Evolutionary conservation across 495 filamentous ascomycete genomes (phyloP), one percentile per base, ranked within the genome.

Genomic region (Penicillium alfredii): DNA sequence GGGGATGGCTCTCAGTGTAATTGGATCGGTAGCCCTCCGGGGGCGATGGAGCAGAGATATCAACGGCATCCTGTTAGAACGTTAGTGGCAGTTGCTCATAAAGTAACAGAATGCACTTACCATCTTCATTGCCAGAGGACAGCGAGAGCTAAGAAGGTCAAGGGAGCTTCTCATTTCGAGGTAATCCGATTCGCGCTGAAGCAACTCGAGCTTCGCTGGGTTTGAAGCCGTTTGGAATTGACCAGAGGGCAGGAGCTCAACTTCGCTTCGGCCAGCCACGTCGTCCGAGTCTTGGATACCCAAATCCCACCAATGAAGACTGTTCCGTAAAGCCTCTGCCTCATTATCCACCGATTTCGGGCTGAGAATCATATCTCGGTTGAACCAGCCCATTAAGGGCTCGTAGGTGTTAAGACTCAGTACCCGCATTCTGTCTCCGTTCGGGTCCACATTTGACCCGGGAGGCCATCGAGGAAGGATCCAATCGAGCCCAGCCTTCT

Each of bases 401-500:
- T 71, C 60, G 53, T 94, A 96, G 1, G 89, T 90, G 30, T 77
- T 76, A 36, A 87, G 62, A 56, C 93, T 97, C 21, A 90, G 71
- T 18, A 95, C 84, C n/a, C 88, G 76, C 9, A 88, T 66, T 8
- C 61, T 69, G 27, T 82, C 64, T 3, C 80, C 80, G 30, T 81
- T 53, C 11, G 72, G 63, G 45, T 89, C 81, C 3, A 82, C 47
- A 51, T 89, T 85, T 3, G 64, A 53, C 0, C 82, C 81, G 14
- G 65, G 74, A 10, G 87, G 83, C 77, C 78, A 89, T 24, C 72
- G 34, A 71, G 80, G 59, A 76, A 84, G 45, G 38, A 92, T 82
- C 93, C 93, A 99, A 34, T 92, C 86, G 15, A 94, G 70, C 2
- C 90, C 89, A 1, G 85, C 82, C 53, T 84, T 85, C 9, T 77